These are phyloP conservation scores for Triangularia verruculosa DNA, from an alignment of 2,329 filamentous ascomycete genomes.

Conservation along the genomic window DNA sequence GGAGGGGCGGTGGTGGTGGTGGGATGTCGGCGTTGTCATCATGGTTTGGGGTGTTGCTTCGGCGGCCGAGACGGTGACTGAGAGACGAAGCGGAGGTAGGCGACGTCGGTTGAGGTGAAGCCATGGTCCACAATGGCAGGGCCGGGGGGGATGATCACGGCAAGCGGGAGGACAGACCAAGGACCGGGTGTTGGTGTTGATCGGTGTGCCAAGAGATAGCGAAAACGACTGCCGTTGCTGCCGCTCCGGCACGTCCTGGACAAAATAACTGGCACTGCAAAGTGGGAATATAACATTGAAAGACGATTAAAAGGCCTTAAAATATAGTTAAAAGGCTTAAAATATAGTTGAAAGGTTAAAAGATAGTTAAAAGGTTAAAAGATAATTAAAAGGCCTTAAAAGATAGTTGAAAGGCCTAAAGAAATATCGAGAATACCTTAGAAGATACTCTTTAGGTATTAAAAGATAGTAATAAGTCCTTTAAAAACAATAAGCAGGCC, in stretches of 20 bases:
- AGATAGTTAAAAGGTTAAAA: too few relatives aligned
- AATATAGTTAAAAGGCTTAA: too few relatives aligned
- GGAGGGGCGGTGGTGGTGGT: slow-evolving; percentile 30
- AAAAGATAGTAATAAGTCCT: too few relatives aligned
- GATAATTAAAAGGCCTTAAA: too few relatives aligned
- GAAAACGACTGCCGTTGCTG: not conserved
- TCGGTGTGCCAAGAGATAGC: not conserved
- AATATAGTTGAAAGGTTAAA: too few relatives aligned
- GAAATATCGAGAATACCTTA: too few relatives aligned
- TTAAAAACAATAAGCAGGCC: too few relatives aligned
- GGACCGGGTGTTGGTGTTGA: not conserved
- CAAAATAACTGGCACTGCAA: too few relatives aligned
- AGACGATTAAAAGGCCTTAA: too few relatives aligned
- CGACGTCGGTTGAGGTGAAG: not conserved
- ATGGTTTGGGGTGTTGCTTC: slow-evolving; percentile 1
- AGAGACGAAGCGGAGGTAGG: not conserved
- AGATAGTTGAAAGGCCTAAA: too few relatives aligned
- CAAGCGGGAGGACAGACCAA: not conserved
- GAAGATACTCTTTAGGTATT: too few relatives aligned
- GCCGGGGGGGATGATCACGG: not conserved
- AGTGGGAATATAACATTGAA: too few relatives aligned
- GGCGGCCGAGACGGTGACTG: not conserved
- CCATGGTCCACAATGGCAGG: not conserved
- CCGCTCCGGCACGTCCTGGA: not conserved
- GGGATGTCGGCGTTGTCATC: not conserved